Conservation (phyloP, 169 alveolate species). For the Eimeria necatrix region DNA sequence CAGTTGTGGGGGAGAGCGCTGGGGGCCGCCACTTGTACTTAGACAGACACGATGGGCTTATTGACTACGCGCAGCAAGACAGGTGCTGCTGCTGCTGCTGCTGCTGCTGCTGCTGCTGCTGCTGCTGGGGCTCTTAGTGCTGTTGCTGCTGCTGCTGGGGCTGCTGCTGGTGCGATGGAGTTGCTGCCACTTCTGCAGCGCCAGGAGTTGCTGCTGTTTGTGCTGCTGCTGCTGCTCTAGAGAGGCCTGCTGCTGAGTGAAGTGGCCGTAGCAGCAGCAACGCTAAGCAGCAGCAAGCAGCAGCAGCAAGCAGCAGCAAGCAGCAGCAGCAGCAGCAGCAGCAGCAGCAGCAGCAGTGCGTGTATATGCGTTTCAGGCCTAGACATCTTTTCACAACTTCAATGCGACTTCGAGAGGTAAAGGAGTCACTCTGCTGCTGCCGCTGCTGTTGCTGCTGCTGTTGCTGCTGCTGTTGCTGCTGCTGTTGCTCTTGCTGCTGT, state of each 20-base stretch:
- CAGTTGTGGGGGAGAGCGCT: conserved; percentile 11
- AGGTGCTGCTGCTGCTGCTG: background rate
- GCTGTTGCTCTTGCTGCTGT: background rate
- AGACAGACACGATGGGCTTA: conserved; percentile 6
- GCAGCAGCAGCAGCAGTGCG: background rate
- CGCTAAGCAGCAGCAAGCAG: too few relatives aligned
- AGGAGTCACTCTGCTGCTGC: background rate
- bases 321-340: too few relatives aligned
- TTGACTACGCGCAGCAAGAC: background rate
- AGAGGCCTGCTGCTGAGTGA: too few relatives aligned
- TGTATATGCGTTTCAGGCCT: background rate
- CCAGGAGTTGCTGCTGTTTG: too few relatives aligned
- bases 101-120: background rate
- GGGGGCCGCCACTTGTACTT: background rate
- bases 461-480: background rate
- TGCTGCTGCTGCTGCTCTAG: too few relatives aligned
- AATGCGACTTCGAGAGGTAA: conserved; percentile 21
- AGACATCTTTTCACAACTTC: background rate
- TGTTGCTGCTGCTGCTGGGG: background rate
- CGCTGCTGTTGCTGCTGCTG: background rate
- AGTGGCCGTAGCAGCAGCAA: too few relatives aligned
- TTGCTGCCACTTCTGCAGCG: background rate
- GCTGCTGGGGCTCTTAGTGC: background rate
- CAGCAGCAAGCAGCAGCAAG: too few relatives aligned
- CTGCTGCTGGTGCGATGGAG: background rate